Evolutionary conservation across 768 basidiomycete genomes (phyloP).

Genomic region (Lentinula aciculospora): DNA sequence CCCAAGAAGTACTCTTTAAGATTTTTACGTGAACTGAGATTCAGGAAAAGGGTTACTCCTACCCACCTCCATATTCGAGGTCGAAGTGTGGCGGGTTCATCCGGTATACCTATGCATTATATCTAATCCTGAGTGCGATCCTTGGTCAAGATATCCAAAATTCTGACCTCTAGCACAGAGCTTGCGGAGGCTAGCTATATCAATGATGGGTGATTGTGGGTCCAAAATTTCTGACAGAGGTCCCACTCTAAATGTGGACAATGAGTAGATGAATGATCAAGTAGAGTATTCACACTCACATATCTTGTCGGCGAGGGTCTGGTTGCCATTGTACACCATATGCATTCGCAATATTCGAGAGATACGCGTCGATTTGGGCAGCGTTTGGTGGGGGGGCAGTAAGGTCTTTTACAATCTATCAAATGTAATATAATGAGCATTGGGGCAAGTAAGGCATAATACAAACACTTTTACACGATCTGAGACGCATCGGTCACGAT

Average conservation of each 20-base stretch:
- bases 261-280: not conserved
- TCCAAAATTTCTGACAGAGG: conserved; percentile 59
- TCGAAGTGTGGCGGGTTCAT: conserved; percentile 70
- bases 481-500: conserved; percentile 51
- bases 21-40: conserved; percentile 7
- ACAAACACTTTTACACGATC: conserved; percentile 28
- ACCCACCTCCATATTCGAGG: conserved; percentile 76
- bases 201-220: conserved; percentile 41
- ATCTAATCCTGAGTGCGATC: not conserved
- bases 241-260: conserved; percentile 35
- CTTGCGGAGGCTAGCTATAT: conserved; percentile 48
- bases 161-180: conserved; percentile 58
- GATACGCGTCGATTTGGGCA: conserved; percentile 47
- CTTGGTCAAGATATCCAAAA: not conserved
- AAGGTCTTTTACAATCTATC: conserved; percentile 48
- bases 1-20: conserved; percentile 53
- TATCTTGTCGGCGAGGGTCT: conserved; percentile 53
- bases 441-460: not conserved
- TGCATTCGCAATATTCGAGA: conserved; percentile 46
- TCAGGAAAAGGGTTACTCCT: not conserved
- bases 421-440: not conserved
- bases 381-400: conserved; percentile 51
- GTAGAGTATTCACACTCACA: conserved; percentile 34
- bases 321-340: conserved; percentile 59
- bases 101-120: conserved; percentile 53